phyloP scores from a whole-genome alignment of 805 yeast species.

The Brettanomyces anomalus region DNA sequence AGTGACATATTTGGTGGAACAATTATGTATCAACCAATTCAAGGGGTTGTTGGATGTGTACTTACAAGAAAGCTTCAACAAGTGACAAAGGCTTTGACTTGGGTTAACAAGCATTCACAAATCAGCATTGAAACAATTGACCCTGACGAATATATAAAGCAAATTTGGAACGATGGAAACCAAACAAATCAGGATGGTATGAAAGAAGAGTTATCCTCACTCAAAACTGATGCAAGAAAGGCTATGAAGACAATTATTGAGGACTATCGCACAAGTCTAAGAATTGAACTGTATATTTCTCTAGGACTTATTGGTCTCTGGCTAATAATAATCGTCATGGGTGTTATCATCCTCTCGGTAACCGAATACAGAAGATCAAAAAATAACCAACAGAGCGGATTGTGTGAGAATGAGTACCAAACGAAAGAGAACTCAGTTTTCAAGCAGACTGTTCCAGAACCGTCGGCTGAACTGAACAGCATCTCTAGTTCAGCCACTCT shows the following conservation, averaged over 20 bases:
- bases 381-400: too few species aligned
- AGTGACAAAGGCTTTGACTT: constrained; percentile 63
- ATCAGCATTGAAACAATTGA: constrained; percentile 46
- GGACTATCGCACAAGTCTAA: constrained; percentile 28
- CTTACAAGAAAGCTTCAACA: constrained; percentile 62
- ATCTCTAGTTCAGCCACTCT: too few species aligned
- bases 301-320: constrained; percentile 37
- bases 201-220: constrained; percentile 9
- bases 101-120: constrained; percentile 63
- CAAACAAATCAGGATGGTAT: constrained; percentile 4
- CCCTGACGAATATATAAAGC: constrained; percentile 7
- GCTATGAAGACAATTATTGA: constrained; percentile 22
- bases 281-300: constrained; percentile 40
- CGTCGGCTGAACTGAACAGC: too few species aligned
- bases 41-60: constrained; percentile 67
- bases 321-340: constrained; percentile 31
- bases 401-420: too few species aligned
- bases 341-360: constrained; percentile 7
- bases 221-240: constrained; percentile 17
- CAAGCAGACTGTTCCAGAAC: too few species aligned
- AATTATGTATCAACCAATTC: constrained; percentile 52
- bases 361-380: constrained; percentile 3
- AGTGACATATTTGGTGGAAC: constrained; percentile 59
- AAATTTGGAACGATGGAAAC: constrained; percentile 4
- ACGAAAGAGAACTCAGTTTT: too few species aligned